These are phyloP conservation scores for Biscogniauxia sp. DNA, from an alignment of 2,329 filamentous ascomycete species.

Conservation along the genomic window DNA sequence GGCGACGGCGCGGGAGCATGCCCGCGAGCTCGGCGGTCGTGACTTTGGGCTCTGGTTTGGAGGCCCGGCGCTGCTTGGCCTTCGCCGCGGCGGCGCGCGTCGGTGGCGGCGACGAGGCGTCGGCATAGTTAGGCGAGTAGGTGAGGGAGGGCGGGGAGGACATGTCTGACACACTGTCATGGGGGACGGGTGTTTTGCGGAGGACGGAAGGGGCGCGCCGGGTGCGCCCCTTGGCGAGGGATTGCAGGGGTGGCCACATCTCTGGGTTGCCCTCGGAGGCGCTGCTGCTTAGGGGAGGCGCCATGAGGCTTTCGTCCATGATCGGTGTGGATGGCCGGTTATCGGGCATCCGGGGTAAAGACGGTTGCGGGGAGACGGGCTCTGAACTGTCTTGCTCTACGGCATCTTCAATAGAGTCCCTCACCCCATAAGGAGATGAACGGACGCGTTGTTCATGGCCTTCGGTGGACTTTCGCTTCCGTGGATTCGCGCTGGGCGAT, in stretches of 20 bases:
- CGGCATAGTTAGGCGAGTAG: conserved; percentile 58
- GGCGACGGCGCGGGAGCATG: conserved; percentile 52
- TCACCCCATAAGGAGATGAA: conserved; percentile 34
- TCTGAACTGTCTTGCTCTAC: conserved; percentile 27
- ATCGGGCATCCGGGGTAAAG: conserved; percentile 18
- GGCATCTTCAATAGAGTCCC: conserved; percentile 18
- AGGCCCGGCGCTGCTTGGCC: conserved; percentile 33
- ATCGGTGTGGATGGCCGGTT: conserved; percentile 38
- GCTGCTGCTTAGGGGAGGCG: conserved; percentile 55
- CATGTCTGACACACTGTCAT: conserved; percentile 49
- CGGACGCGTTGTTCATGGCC: conserved; percentile 36
- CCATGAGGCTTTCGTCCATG: conserved; percentile 49
- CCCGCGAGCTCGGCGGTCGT: conserved; percentile 55
- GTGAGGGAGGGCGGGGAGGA: conserved; percentile 66
- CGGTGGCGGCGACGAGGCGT: conserved; percentile 28
- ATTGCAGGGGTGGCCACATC: conserved; percentile 52
- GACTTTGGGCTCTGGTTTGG: conserved; percentile 41
- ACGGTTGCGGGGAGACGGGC: conserved; percentile 23
- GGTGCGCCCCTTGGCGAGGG: conserved; percentile 45
- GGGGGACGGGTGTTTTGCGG: conserved; percentile 37
- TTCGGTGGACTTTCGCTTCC: conserved; percentile 58
- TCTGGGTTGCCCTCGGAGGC: conserved; percentile 43
- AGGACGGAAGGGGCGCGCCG: conserved; percentile 25
- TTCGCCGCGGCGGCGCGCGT: conserved; percentile 23
- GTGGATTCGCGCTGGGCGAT: conserved; percentile 37